Percentiles rank a stretch among this genome's conserved stretches.
These are phyloP conservation scores for Halteria grandinella DNA, from an alignment of 73 alveolate species.

Conservation along the genomic window DNA sequence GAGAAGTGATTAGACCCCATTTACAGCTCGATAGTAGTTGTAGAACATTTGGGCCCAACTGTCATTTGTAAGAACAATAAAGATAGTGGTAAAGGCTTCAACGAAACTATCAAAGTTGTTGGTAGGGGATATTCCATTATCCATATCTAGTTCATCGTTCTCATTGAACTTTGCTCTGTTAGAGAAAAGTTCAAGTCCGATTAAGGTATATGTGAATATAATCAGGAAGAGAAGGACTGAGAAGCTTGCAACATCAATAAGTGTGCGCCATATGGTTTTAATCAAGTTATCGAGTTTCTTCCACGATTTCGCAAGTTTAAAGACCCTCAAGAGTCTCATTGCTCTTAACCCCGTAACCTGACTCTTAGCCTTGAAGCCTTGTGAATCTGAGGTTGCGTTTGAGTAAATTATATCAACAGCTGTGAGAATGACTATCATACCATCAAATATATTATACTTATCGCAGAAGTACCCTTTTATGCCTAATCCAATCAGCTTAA, in stretches of 20 bases:
- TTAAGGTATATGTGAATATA: conserved; percentile 22
- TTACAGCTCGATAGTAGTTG: conserved; percentile 42
- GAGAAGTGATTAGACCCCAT: neutral
- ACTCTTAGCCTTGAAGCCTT: too few species aligned
- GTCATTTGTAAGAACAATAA: conserved; percentile 64
- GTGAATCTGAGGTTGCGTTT: neutral
- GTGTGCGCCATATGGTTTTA: conserved; percentile 11
- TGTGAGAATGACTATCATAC: conserved; percentile 10
- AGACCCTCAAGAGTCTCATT: conserved; percentile 26
- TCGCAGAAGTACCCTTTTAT: conserved; percentile 1
- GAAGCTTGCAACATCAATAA: conserved; percentile 25
- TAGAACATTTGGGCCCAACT: conserved; percentile 69
- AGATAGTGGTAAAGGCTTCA: conserved; percentile 63
- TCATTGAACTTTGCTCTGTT: conserved; percentile 22
- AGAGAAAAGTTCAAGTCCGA: conserved; percentile 42
- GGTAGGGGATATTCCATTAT: too few species aligned
- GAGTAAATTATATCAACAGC: conserved; percentile 7
- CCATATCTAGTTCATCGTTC: too few species aligned
- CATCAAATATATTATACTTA: conserved; percentile 37
- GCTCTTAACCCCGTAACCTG: conserved; percentile 40
- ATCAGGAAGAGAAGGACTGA: conserved; percentile 37
- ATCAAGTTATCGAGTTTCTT: conserved; percentile 3
- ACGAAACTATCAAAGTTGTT: conserved; percentile 67
- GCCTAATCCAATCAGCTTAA: conserved; percentile 24
- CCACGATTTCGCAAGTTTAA: conserved; percentile 37